phyloP scores from a whole-genome alignment of 352 stramenopile genomes.

The Pythium brassicae region DNA sequence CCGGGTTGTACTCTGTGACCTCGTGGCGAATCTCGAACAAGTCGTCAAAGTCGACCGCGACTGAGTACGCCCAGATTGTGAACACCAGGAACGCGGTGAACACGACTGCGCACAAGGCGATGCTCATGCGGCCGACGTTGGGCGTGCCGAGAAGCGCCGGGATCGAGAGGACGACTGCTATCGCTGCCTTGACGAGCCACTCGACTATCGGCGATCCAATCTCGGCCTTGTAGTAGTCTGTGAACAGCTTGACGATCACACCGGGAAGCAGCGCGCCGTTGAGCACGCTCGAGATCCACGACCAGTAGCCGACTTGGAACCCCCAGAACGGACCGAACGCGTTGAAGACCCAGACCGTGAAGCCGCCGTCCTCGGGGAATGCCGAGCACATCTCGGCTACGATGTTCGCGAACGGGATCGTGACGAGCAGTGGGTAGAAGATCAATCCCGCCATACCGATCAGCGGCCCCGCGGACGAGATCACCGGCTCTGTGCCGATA shows the following conservation, averaged over 20 bases:
- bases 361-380: slow-evolving; percentile 74
- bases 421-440: slow-evolving; percentile 73
- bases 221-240: slow-evolving; percentile 24
- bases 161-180: slow-evolving; percentile 30
- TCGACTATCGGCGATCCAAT: slow-evolving; percentile 16
- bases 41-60: slow-evolving; percentile 26
- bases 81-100: slow-evolving; percentile 35
- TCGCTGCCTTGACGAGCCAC: slow-evolving; percentile 17
- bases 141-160: slow-evolving; percentile 35
- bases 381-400: slow-evolving; percentile 85
- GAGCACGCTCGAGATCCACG: slow-evolving; percentile 75
- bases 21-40: slow-evolving; percentile 41
- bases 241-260: slow-evolving; percentile 25
- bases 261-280: slow-evolving; percentile 70
- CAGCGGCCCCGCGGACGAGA: slow-evolving; percentile 44
- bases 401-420: slow-evolving; percentile 79
- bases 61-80: slow-evolving; percentile 34
- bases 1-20: slow-evolving; percentile 8
- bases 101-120: slow-evolving; percentile 28
- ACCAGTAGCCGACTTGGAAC: slow-evolving; percentile 58
- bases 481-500: slow-evolving; percentile 47
- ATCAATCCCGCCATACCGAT: slow-evolving; percentile 29
- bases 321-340: slow-evolving; percentile 76
- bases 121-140: slow-evolving; percentile 23
- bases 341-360: slow-evolving; percentile 81